phyloP scores from a whole-genome alignment of 441 rosid species.

The Brassica balearica region DNA sequence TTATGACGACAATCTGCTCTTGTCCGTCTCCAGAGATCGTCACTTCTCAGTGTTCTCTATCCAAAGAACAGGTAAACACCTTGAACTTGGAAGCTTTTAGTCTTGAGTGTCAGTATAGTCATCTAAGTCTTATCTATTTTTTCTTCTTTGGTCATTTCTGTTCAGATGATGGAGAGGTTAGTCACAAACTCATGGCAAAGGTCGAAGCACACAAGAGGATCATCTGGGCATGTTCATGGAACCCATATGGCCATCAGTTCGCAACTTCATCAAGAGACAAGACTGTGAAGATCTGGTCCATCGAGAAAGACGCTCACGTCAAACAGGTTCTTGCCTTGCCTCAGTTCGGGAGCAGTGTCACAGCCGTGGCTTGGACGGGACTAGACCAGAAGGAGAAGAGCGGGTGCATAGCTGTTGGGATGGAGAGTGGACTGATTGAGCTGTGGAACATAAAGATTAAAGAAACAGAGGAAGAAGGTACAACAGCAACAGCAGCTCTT shows the following conservation, averaged over 20 bases:
- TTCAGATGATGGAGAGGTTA: slow-evolving; percentile 54
- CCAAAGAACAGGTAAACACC: slow-evolving; percentile 59
- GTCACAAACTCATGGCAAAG: slow-evolving; percentile 64
- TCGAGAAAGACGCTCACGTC: slow-evolving; percentile 51
- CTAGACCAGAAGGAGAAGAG: slow-evolving; percentile 52
- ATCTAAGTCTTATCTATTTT: background rate
- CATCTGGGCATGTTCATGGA: slow-evolving; percentile 47
- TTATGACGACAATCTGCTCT: slow-evolving; percentile 73
- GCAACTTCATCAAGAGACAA: slow-evolving; percentile 97
- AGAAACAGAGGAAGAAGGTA: slow-evolving; percentile 36
- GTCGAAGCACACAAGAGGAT: slow-evolving; percentile 95
- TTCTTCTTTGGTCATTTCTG: background rate
- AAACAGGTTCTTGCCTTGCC: slow-evolving; percentile 66
- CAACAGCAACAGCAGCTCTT: slow-evolving; percentile 48
- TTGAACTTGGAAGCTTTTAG: background rate
- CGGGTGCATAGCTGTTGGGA: slow-evolving; percentile 77
- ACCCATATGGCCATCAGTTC: slow-evolving; percentile 87
- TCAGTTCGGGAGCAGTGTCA: slow-evolving; percentile 79
- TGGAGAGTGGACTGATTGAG: slow-evolving; percentile 84
- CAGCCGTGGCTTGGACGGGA: slow-evolving; percentile 47
- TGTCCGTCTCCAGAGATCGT: slow-evolving; percentile 94
- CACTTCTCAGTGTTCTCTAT: slow-evolving; percentile 87
- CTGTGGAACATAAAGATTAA: slow-evolving; percentile 57
- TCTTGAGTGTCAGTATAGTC: slow-evolving; percentile 5
- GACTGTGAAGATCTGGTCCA: slow-evolving; percentile 91